Base-by-base conservation (phyloP, 108 stramenopile species). In the Fragilaria radians region DNA sequence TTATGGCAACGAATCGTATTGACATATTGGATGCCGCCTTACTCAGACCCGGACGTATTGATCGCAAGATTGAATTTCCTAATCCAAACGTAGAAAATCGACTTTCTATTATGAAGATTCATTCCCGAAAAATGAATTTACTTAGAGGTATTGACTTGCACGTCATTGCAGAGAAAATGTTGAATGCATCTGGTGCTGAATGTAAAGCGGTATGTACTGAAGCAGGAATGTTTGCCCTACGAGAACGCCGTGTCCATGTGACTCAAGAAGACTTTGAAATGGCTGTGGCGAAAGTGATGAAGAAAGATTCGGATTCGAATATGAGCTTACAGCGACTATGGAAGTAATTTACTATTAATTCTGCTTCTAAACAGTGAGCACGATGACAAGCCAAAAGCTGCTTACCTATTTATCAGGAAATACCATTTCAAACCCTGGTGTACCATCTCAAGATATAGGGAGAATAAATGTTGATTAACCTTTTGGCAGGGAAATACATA, bases 211-310 rank as follows among this genome's bases (percentile, higher is more conserved):
- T 98, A 11, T 99, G 98, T 73, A 97, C 97, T 5, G 98, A 99
- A 69, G 98, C 98, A 17, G 98, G 98, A 59, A 99, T 99, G 98
- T 98, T 97, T 76, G 98, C 98, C n/a, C 70, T 99, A 56, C 76
- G 98, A 60, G 97, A 98, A 77, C 82, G 97, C 61, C 88, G 97
- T 49, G 95, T 98, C 28, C 97, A 99, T 75, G 97, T 99, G 1
- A 99, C 97, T 1, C 98, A 99, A 77, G 98, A 99, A 74, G 98
- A 99, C 82, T 99, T 99, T 70, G 97, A 97, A 79, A 98, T 99
- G 98, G 96, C 97, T 0, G 95, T 96, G 14, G 79, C 82, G 51
- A 99, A 99, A 91, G 99, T 99, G 57, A 98, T 99, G 99, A 97
- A 97, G 96, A 98, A 99, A 89, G 97, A 98, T 46, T 71, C 80